phyloP scores from a whole-genome alignment of 768 basidiomycete species.

The Hemileccinum impolitum region DNA sequence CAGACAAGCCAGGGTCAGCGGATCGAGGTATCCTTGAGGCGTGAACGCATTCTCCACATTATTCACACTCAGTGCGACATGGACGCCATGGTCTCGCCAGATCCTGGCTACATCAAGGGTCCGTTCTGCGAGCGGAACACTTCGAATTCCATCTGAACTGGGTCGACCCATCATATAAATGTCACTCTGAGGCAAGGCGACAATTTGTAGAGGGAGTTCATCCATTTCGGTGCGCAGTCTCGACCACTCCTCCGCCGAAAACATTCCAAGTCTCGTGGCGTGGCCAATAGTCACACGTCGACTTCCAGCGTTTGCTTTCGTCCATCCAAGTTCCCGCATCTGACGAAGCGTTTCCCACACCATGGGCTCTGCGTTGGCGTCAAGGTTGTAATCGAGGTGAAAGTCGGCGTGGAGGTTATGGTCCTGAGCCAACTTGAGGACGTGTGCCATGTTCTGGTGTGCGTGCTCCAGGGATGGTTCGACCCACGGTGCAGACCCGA shows the following conservation, averaged over 20 bases:
- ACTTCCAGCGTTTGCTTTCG: constrained; percentile 27
- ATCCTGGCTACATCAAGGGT: constrained; percentile 54
- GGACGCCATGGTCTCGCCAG: constrained; percentile 41
- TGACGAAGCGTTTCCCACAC: constrained; percentile 52
- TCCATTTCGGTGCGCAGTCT: constrained; percentile 35
- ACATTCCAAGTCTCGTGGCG: constrained; percentile 55
- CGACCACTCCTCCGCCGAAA: constrained; percentile 45
- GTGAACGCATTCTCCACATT: constrained; percentile 68
- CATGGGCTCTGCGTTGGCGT: constrained; percentile 47
- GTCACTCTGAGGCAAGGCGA: constrained; percentile 61
- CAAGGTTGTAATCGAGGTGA: constrained; percentile 66
- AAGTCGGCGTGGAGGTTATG: constrained; percentile 51
- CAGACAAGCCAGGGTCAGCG: constrained; percentile 55
- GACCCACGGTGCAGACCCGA: constrained; percentile 67
- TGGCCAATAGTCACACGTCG: constrained; percentile 53
- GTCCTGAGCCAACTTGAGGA: constrained; percentile 45
- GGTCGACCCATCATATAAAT: constrained; percentile 64
- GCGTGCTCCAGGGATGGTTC: constrained; percentile 48
- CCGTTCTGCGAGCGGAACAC: constrained; percentile 42
- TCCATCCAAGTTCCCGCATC: constrained; percentile 31
- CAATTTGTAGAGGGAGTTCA: constrained; percentile 48
- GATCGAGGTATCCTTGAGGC: constrained; percentile 63
- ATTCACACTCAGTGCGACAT: constrained; percentile 57
- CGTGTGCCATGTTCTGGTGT: constrained; percentile 49
- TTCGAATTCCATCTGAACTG: constrained; percentile 14